These are phyloP conservation scores for Alternaria consortialis DNA, from an alignment of 2,329 filamentous ascomycete genomes.

Conservation along the genomic window DNA sequence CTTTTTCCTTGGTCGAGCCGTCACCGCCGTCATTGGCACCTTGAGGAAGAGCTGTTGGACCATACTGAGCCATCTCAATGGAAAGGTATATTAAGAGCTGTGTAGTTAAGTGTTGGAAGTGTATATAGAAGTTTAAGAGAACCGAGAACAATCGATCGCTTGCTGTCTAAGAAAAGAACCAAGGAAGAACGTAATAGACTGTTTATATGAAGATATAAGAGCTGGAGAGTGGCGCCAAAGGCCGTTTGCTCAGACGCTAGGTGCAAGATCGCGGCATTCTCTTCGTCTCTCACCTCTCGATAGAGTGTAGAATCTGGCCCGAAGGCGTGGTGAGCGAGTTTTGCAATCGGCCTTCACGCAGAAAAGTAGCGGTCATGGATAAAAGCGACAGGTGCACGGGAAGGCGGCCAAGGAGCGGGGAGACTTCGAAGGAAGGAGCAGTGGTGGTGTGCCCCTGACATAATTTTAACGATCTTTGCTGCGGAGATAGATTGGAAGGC, in stretches of 20 bases:
- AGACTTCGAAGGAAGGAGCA: not conserved
- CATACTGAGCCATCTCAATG: not conserved
- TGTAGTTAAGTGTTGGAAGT: not conserved
- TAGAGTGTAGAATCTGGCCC: not conserved
- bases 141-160: too few species aligned
- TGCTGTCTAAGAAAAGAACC: not conserved
- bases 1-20: not conserved
- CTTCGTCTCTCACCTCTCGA: not conserved
- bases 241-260: not conserved
- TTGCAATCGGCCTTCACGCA: not conserved
- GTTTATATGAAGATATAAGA: not conserved
- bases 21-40: conserved; percentile 2
- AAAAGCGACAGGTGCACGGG: fast-evolving
- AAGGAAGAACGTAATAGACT: not conserved
- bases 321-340: not conserved
- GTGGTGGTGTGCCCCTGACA: not conserved
- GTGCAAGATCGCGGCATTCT: not conserved
- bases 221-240: not conserved
- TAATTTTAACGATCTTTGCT: not conserved
- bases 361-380: not conserved
- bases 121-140: not conserved
- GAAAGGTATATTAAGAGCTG: not conserved
- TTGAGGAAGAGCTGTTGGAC: not conserved
- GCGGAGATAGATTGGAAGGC: not conserved
- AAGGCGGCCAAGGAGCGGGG: not conserved